Conservation (phyloP, 768 basidiomycete species). For the Boletus tomentosulus region DNA sequence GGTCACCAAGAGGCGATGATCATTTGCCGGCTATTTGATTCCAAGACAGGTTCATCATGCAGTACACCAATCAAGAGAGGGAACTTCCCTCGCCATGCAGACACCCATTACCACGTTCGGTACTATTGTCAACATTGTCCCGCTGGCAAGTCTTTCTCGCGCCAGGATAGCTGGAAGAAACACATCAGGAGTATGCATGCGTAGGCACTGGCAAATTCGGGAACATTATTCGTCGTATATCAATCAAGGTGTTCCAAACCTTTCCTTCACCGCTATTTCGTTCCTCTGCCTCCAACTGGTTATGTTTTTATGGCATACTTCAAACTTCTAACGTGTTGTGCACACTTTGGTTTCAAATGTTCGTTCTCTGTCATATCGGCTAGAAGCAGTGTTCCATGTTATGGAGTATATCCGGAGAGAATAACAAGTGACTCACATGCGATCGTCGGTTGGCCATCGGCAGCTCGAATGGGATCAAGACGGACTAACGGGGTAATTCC, state of each 20-base stretch:
- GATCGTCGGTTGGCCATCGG: background rate
- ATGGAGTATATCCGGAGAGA: background rate
- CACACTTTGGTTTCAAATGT: no score
- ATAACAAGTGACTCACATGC: background rate
- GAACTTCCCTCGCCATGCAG: constrained; percentile 16
- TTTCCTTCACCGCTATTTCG: no score
- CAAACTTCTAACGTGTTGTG: background rate
- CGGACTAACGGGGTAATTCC: background rate
- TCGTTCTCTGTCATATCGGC: background rate
- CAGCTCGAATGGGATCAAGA: no score
- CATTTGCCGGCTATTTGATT: constrained; percentile 11
- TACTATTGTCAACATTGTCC: constrained; percentile 13
- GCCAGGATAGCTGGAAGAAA: constrained; percentile 12
- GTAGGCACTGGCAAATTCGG: background rate
- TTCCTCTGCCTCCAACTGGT: no score
- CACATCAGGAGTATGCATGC: constrained; percentile 13
- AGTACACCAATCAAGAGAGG: constrained; percentile 1
- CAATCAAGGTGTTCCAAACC: no score
- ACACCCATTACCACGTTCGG: constrained; percentile 16
- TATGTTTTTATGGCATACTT: background rate
- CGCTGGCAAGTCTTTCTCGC: constrained; percentile 15
- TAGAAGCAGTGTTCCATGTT: background rate
- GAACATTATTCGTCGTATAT: background rate
- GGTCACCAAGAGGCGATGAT: background rate
- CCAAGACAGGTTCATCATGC: constrained; percentile 6